phyloP scores from a whole-genome alignment of 2,329 filamentous ascomycete genomes.

The Neonectria neomacrospora region DNA sequence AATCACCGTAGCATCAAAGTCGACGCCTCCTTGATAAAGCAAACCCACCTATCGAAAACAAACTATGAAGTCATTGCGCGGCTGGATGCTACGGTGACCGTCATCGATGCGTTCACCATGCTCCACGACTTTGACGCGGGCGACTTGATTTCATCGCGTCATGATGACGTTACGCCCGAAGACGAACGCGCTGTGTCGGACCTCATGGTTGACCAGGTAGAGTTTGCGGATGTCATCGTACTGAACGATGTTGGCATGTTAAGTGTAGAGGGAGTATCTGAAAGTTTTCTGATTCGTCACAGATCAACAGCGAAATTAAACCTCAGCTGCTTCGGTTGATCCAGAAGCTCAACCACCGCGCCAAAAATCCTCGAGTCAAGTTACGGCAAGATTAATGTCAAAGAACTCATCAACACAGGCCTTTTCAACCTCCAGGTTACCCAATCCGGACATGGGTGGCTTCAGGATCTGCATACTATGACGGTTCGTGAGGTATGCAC shows the following conservation, averaged over 20 bases:
- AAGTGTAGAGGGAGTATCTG: not conserved
- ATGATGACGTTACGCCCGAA: conserved; percentile 70
- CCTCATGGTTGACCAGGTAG: conserved; percentile 80
- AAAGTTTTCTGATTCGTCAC: not conserved
- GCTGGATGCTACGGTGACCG: conserved; percentile 77
- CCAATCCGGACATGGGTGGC: conserved; percentile 74
- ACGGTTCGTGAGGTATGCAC: conserved; percentile 65
- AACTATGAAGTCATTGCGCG: conserved; percentile 73
- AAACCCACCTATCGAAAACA: conserved; percentile 65
- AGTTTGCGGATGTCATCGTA: conserved; percentile 79
- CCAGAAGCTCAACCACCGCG: conserved; percentile 72
- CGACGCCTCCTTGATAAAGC: conserved; percentile 70
- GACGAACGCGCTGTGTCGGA: conserved; percentile 80
- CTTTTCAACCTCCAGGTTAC: conserved; percentile 73
- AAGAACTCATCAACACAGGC: conserved; percentile 72
- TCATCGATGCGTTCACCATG: conserved; percentile 79
- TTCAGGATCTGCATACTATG: conserved; percentile 76
- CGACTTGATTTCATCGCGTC: conserved; percentile 73
- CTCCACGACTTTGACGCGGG: conserved; percentile 77
- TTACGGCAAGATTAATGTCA: conserved; percentile 69
- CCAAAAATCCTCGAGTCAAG: conserved; percentile 72
- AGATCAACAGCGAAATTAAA: conserved; percentile 55
- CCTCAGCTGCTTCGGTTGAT: conserved; percentile 64
- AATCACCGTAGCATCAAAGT: conserved; percentile 65
- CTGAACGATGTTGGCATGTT: conserved; percentile 78